A percentile compares a stretch with the other conserved stretches of the same genome.
Evolutionary conservation across 1,284 basidiomycete species (phyloP).

Genomic region (Mycosarcoma mackinlayi): DNA sequence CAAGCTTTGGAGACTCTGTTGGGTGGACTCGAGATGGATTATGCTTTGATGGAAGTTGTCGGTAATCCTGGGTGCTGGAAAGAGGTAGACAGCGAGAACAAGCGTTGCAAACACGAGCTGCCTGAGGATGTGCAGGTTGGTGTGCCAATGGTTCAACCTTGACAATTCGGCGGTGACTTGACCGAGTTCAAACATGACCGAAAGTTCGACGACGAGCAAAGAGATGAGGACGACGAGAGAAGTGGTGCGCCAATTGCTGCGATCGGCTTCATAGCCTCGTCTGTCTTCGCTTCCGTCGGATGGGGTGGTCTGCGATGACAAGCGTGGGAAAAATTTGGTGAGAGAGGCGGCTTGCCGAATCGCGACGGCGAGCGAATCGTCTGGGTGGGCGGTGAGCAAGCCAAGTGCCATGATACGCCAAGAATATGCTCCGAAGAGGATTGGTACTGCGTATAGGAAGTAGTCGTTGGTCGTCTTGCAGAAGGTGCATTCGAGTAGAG

Average conservation of each 20-base stretch:
- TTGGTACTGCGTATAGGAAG: slow-evolving; percentile 38
- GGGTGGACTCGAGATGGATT: slow-evolving; percentile 26
- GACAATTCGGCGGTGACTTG: slow-evolving; percentile 22
- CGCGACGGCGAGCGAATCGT: slow-evolving; percentile 41
- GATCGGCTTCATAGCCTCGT: slow-evolving; percentile 20
- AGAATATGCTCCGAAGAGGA: slow-evolving; percentile 27
- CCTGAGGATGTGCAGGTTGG: slow-evolving; percentile 36
- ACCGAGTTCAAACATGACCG: slow-evolving; percentile 45
- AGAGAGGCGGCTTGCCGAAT: slow-evolving; percentile 25
- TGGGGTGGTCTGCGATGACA: neutral
- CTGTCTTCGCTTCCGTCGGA: neutral
- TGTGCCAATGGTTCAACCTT: slow-evolving; percentile 44
- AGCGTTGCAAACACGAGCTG: slow-evolving; percentile 25
- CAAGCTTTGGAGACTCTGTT: slow-evolving; percentile 25
- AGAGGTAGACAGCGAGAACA: slow-evolving; percentile 36
- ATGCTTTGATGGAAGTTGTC: slow-evolving; percentile 31
- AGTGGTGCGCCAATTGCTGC: slow-evolving; percentile 28
- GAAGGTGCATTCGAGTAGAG: slow-evolving; percentile 41
- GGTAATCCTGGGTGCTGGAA: slow-evolving; percentile 5
- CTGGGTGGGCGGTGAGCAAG: slow-evolving; percentile 32
- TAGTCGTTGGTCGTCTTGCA: slow-evolving; percentile 34
- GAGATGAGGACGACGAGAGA: slow-evolving; percentile 17
- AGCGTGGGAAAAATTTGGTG: slow-evolving; percentile 2
- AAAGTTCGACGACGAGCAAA: slow-evolving; percentile 22
- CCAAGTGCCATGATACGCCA: slow-evolving; percentile 47